Base-by-base conservation (phyloP, 2,329 filamentous ascomycete species). In the Trichothecium roseum region DNA sequence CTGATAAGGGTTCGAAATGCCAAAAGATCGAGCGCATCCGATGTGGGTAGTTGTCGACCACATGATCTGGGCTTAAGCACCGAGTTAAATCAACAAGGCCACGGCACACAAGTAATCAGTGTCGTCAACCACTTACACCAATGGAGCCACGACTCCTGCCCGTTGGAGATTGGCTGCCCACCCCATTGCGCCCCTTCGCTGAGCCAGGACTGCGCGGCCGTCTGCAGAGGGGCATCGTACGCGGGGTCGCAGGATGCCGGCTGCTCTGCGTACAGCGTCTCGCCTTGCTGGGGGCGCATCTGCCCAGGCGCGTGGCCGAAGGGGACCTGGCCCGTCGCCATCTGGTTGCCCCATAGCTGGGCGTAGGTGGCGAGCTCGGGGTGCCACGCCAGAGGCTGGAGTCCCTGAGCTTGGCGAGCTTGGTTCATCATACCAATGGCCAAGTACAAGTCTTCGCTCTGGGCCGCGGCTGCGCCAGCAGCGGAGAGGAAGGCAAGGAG, bases 111-210 rank as follows among this genome's bases (percentile, higher is more conserved):
- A 18, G 17, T 8, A 14, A 20, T n/a, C n/a, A 14, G 2, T 13
- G 13, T 26, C 34, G 28, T 4, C n/a, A 29, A 17, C 24, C 8
- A 44, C 51, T 40, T 50, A 59, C 56, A 54, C 54, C 54, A 59
- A 28, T 60, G 56, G 17, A 57, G 48, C 55, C 55, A 59, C 3
- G 45, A 46, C 38, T 57, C 56, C 12, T 51, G 45, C 6, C 55
- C 55, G 6, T 50, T 51, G 12, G 42, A 44, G 29, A 59, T 46
- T 30, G 54, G 49, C 38, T 51, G 46, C 13, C 50, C 48, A 18
- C 46, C 42, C 36, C 54, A 60, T 13, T 52, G 35, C 16, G 43
- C 39, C 18, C 40, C 54, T 33, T 59, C 44, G 7, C 42, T 43
- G 2, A 60, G 50, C 57, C 56, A 60, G 9, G 43, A 44, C 7